Evolutionary conservation across 805 yeast species (phyloP), one percentile per base, ranked within the genome.

Genomic region (Zygotorulaspora chibaensis): DNA sequence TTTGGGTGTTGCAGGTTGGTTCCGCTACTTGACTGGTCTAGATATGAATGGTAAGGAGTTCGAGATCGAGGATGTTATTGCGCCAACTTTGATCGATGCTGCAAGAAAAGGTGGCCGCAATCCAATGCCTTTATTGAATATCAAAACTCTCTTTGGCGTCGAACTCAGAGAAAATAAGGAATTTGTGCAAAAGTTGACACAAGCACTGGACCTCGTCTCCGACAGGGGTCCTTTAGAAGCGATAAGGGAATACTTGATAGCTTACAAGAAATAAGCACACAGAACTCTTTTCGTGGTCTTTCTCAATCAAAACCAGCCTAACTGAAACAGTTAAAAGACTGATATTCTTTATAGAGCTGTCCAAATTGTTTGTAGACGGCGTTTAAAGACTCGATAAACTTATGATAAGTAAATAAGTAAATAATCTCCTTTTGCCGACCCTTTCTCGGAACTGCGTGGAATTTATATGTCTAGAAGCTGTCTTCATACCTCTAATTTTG

Each of bases 1-100:
- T 20, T 23, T 44, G 12, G 37, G 47, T 34, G 47, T 44, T 11
- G 47, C 47, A 13, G 47, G 47, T 9, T 44, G 47, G 47, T 44
- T 44, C 44, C 44, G 47, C 16, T 44, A 44, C 27, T 34, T 44
- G 47, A 44, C 39, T n/a, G 47, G 47, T 31, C 16, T 39, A 12
- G 44, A 39, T 27, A 44, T 44, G 47, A 31, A 30, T 9, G 47
- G 47, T 3, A 40, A 40, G 15, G 20, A 31, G 26, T 44, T 44
- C n/a, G 35, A 38, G 28, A 40, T 44, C 18, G 40, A 44, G 15
- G 47, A 44, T 30, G 39, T 35, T 23, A 44, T 44, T 44, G 47
- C 44, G 13, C n/a, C 39, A 15, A 44, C 34, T 26, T 34, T 44
- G 34, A 39, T 20, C 11, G 35, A 20, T 18, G 47, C 47, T 3